phyloP scores from a whole-genome alignment of 805 yeast genomes.

The Debaryomyces castellii region DNA sequence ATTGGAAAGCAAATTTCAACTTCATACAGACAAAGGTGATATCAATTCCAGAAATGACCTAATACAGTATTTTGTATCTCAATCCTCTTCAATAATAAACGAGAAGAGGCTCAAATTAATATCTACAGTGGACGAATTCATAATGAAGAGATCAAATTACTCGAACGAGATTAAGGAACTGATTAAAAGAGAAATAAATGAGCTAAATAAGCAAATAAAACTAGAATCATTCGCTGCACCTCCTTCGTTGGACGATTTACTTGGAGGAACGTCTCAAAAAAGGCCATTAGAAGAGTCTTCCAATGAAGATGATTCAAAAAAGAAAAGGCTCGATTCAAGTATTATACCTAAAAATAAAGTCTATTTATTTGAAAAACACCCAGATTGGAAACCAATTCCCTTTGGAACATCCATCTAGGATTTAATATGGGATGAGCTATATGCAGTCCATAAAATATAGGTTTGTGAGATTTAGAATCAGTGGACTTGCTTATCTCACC shows the following conservation, averaged over 20 bases:
- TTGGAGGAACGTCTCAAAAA: slow-evolving; percentile 9
- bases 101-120: background rate
- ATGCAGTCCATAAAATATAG: background rate
- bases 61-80: background rate
- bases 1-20: background rate
- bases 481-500: background rate
- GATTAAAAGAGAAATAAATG: background rate
- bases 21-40: background rate
- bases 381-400: slow-evolving; percentile 53
- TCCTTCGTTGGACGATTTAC: slow-evolving; percentile 25
- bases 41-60: slow-evolving; percentile 1
- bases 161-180: background rate
- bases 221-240: slow-evolving; percentile 13
- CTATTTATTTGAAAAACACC: slow-evolving; percentile 28
- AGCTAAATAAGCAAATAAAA: slow-evolving; percentile 3
- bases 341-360: background rate
- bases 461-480: no score
- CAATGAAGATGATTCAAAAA: slow-evolving; percentile 14
- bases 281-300: slow-evolving; percentile 14
- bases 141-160: background rate
- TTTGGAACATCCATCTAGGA: slow-evolving; percentile 40
- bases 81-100: background rate
- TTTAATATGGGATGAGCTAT: background rate
- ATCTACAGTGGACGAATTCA: background rate
- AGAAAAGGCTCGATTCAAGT: slow-evolving; percentile 2